Conservation (phyloP, 257 asterid genomes). For the Anisodus tanguticus region DNA sequence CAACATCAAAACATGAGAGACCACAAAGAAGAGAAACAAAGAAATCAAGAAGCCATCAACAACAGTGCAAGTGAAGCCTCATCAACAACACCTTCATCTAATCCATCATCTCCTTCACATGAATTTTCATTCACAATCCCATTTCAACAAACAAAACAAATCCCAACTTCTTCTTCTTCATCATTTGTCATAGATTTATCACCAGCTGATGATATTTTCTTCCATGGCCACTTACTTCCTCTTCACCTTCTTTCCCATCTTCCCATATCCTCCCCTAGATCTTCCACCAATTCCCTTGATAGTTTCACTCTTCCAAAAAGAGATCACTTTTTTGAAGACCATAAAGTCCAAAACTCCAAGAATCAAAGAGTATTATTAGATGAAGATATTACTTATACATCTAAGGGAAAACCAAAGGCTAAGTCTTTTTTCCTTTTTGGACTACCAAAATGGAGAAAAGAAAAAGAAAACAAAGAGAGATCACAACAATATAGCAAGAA, state of each 20-base stretch:
- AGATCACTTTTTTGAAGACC: conserved; percentile 34
- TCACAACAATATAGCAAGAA: conserved; percentile 42
- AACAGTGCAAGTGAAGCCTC: background rate
- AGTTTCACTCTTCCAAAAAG: conserved; percentile 66
- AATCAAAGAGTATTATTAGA: background rate
- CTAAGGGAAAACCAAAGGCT: conserved; percentile 47
- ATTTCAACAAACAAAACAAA: conserved; percentile 46
- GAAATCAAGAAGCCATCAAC: conserved; percentile 21
- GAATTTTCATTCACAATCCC: conserved; percentile 90
- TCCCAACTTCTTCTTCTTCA: conserved; percentile 28
- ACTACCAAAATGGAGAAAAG: conserved; percentile 54
- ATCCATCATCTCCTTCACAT: conserved; percentile 80
- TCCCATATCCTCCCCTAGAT: conserved; percentile 73
- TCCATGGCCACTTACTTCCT: conserved; percentile 93
- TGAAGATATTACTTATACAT: background rate
- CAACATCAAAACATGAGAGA: conserved; percentile 14
- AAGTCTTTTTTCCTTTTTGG: conserved; percentile 67
- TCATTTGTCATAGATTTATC: conserved; percentile 70
- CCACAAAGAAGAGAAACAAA: conserved; percentile 11
- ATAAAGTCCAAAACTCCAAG: conserved; percentile 11
- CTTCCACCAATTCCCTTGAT: conserved; percentile 69
- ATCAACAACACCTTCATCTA: conserved; percentile 41
- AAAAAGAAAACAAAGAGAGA: conserved; percentile 40
- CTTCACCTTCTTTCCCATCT: conserved; percentile 82
- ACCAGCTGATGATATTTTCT: conserved; percentile 96